Base-by-base conservation (phyloP, 345 rosid species). In the Syzygium aqueum region DNA sequence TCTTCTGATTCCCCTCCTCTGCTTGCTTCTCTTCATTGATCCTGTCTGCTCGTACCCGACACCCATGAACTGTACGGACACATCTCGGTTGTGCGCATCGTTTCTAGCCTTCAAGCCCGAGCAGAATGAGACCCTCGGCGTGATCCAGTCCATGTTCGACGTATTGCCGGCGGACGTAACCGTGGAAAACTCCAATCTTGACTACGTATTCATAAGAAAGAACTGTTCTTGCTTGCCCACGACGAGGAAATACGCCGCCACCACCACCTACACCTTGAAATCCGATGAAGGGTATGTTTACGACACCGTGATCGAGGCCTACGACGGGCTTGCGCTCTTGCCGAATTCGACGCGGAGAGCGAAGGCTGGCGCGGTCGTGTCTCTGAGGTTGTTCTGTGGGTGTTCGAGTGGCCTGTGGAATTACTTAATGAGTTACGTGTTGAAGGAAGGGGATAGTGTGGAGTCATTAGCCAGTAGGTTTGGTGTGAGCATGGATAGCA, bases 361-460 rank as follows among this genome's bases (percentile, higher is more conserved):
- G 16, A 90, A 93, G 84, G 87, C 90, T 37, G 98, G 94, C 43
- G 91, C 94, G 1, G 98, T 97, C 23, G 96, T 97, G 84, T 94
- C 96, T 0, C 89, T 95, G 93, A 91, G 97, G 93, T 89, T 97
- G 91, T 94, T 94, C 51, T 97, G 99, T 89, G 98, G 98, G 49
- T 97, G 99, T 88, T 97, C 99, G 5, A 97, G 96, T 91, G 97
- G 98, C 88, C 78, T 95, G 87, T 97, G 98, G 99, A 97, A 96
- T 91, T 97, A 97, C 87, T 93, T 97, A 89, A 90, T 96, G 99
- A 97, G 98, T 87, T 97, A 97, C 89, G 95, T 97, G 87, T 84
- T 96, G 78, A 91, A 73, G 88, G 96, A 92, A 78, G 97, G 95
- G 78, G 99, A 97, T 84, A 92, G 95, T 84, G 92, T 97, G 88